Conservation (phyloP, 345 rosid species). For the Moringa oleifera region DNA sequence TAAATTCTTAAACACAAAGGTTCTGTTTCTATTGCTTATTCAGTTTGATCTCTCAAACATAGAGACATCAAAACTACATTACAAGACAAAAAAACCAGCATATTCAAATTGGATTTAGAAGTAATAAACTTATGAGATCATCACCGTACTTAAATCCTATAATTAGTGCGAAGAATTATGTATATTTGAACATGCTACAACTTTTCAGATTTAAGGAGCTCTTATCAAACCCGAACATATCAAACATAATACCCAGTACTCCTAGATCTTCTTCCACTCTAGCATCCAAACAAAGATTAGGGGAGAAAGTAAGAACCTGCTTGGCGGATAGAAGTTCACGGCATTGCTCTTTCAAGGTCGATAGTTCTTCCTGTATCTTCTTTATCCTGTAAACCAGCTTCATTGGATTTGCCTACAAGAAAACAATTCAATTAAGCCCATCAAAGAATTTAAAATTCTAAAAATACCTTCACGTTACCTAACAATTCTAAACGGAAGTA, state of each 20-base stretch:
- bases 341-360: conserved; percentile 62
- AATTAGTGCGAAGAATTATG: too few species aligned
- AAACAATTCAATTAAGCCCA: background rate
- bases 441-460: too few species aligned
- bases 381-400: conserved; percentile 67
- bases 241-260: too few species aligned
- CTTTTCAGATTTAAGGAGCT: background rate
- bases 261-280: too few species aligned
- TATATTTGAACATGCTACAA: too few species aligned
- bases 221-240: too few species aligned
- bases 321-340: conserved; percentile 78
- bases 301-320: conserved; percentile 43
- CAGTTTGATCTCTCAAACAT: background rate
- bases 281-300: background rate
- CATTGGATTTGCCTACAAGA: conserved; percentile 71
- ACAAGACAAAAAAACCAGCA: background rate
- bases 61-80: background rate
- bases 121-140: background rate
- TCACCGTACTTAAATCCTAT: too few species aligned
- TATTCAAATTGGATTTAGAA: background rate
- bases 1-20: too few species aligned
- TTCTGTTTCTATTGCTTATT: too few species aligned
- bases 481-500: background rate
- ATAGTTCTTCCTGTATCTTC: conserved; percentile 72
- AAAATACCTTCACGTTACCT: background rate